Conservation (phyloP, 805 yeast genomes). For the Saturnispora saitoi region DNA sequence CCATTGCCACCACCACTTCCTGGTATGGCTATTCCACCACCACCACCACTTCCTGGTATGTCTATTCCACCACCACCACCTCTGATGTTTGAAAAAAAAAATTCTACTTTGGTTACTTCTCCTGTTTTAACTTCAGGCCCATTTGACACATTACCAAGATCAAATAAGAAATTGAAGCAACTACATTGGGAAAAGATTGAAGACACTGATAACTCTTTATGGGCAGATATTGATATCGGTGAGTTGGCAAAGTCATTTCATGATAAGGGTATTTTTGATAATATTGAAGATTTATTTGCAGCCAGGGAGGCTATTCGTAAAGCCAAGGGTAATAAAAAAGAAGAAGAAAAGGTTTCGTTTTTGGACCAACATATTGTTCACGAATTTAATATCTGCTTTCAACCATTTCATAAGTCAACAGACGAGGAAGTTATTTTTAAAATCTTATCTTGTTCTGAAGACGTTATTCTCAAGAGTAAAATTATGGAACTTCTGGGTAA, state of each 20-base stretch:
- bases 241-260: slow-evolving; percentile 53
- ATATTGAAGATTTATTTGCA: slow-evolving; percentile 79
- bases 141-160: slow-evolving; percentile 52
- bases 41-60: slow-evolving; percentile 27
- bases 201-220: slow-evolving; percentile 73
- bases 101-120: slow-evolving; percentile 11
- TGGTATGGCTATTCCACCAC: slow-evolving; percentile 21
- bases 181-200: slow-evolving; percentile 96
- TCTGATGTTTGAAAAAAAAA: slow-evolving; percentile 17
- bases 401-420: slow-evolving; percentile 52
- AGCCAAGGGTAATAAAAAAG: slow-evolving; percentile 34
- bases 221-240: slow-evolving; percentile 62
- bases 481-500: slow-evolving; percentile 79
- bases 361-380: slow-evolving; percentile 83
- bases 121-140: slow-evolving; percentile 25
- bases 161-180: slow-evolving; percentile 77
- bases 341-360: slow-evolving; percentile 52
- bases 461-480: slow-evolving; percentile 57
- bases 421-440: slow-evolving; percentile 63
- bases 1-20: slow-evolving; percentile 20
- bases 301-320: slow-evolving; percentile 62
- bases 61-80: slow-evolving; percentile 28
- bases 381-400: slow-evolving; percentile 90
- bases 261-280: slow-evolving; percentile 72
- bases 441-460: slow-evolving; percentile 67